A percentile compares a stretch with the other conserved stretches of the same genome.
These are phyloP conservation scores for Thymus mandschuricus DNA, from an alignment of 257 asterid genomes.

Conservation along the genomic window DNA sequence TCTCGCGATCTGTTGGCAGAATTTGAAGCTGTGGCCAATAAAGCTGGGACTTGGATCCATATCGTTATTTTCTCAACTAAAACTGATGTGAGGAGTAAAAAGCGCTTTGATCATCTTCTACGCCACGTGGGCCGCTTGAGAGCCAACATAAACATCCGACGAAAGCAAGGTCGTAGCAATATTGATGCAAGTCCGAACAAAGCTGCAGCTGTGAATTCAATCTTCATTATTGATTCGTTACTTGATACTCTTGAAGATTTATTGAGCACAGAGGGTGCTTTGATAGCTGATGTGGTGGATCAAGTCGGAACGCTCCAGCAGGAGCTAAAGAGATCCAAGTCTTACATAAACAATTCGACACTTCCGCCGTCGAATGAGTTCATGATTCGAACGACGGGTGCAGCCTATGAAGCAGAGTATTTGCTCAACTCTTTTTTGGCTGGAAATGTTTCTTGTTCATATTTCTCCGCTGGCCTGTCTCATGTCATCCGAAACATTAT, in stretches of 20 bases:
- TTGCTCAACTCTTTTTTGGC: slow-evolving; percentile 22
- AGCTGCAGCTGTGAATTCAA: neutral
- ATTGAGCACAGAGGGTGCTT: slow-evolving; percentile 1
- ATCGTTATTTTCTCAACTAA: slow-evolving; percentile 11
- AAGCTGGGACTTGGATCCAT: slow-evolving; percentile 26
- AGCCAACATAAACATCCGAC: neutral
- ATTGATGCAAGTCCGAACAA: neutral
- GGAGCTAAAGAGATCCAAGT: no score
- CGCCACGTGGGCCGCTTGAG: slow-evolving; percentile 1
- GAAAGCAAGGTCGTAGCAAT: neutral
- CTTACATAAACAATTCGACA: neutral
- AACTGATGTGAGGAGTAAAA: neutral
- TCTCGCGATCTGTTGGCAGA: slow-evolving; percentile 16
- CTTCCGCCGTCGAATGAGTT: neutral
- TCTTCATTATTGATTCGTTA: slow-evolving; percentile 29
- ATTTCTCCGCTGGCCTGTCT: slow-evolving; percentile 15
- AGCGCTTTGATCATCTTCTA: neutral
- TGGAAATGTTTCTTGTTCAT: slow-evolving; percentile 25
- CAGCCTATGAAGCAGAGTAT: slow-evolving; percentile 33
- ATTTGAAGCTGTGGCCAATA: no score
- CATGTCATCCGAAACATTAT: neutral
- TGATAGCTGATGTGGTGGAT: slow-evolving; percentile 18
- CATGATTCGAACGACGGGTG: slow-evolving; percentile 15
- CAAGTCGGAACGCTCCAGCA: slow-evolving; percentile 9
- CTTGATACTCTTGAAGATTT: no score